Evolutionary conservation across 805 yeast species (phyloP).

Genomic region (Saccharomycopsis schoenii): DNA sequence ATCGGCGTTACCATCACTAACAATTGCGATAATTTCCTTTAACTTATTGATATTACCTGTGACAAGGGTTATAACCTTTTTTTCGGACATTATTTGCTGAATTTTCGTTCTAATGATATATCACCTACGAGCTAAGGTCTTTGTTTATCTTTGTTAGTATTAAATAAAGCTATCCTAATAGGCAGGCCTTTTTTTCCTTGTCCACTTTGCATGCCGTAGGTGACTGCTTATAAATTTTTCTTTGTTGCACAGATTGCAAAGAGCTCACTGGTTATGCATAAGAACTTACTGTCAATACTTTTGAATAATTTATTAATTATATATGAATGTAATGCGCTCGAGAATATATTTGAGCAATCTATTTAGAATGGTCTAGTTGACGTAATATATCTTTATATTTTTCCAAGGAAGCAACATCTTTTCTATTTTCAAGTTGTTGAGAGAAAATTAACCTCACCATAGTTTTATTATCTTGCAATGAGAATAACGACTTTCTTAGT

Average conservation of each 20-base stretch:
- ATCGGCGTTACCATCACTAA: conserved; percentile 33
- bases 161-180: too few species aligned
- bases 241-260: too few species aligned
- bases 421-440: conserved; percentile 1
- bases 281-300: too few species aligned
- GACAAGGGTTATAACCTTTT: conserved; percentile 35
- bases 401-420: background rate
- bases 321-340: too few species aligned
- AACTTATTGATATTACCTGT: conserved; percentile 88
- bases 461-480: conserved; percentile 37
- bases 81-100: background rate
- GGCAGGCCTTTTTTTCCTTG: too few species aligned
- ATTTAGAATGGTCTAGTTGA: background rate
- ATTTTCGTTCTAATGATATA: background rate
- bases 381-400: background rate
- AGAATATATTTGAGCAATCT: background rate
- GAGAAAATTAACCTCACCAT: conserved; percentile 39
- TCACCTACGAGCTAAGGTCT: too few species aligned
- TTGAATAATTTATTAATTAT: too few species aligned
- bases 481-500: conserved; percentile 28
- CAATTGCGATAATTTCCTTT: conserved; percentile 71
- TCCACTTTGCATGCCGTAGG: too few species aligned
- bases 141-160: too few species aligned
- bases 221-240: too few species aligned
- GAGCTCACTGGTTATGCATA: too few species aligned